These are phyloP conservation scores for Pseudozyma pruni DNA, from an alignment of 1,284 basidiomycete species.

Conservation along the genomic window DNA sequence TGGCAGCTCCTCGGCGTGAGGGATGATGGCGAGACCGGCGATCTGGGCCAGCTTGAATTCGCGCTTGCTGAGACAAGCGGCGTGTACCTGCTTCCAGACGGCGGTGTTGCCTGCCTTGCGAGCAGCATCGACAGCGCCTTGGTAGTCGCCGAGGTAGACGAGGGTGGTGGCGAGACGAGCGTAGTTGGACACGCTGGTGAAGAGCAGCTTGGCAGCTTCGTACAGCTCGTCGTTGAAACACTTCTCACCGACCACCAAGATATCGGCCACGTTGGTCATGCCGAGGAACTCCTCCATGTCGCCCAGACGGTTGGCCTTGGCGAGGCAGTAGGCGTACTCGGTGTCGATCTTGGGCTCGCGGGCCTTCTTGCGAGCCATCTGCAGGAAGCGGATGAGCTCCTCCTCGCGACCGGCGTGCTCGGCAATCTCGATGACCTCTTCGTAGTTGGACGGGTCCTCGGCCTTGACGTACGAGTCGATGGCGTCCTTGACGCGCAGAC, in stretches of 20 bases:
- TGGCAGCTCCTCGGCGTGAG: conserved; percentile 83
- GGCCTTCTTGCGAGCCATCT: conserved; percentile 98
- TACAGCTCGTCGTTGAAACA: conserved; percentile 99
- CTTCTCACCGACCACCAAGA: conserved; percentile 96
- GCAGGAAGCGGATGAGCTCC: conserved; percentile 94
- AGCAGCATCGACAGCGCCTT: conserved; percentile 96
- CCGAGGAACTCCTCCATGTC: conserved; percentile 97
- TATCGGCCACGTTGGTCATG: conserved; percentile 99
- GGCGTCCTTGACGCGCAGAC: conserved; percentile 96
- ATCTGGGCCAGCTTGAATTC: conserved; percentile 99
- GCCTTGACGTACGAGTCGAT: conserved; percentile 99
- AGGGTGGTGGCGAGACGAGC: conserved; percentile 96
- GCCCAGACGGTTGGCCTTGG: conserved; percentile 65
- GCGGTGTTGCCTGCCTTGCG: conserved; percentile 98
- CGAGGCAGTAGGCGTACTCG: conserved; percentile 70
- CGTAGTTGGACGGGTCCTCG: conserved; percentile 93
- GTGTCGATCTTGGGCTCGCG: conserved; percentile 99
- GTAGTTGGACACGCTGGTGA: conserved; percentile 98
- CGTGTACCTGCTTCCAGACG: conserved; percentile 99
- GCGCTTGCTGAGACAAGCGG: conserved; percentile 94
- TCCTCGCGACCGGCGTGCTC: conserved; percentile 97
- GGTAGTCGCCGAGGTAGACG: conserved; percentile 98
- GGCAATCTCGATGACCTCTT: conserved; percentile 96
- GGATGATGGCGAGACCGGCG: conserved; percentile 68
- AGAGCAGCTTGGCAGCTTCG: conserved; percentile 94